Evolutionary conservation across 2,329 filamentous ascomycete genomes (phyloP).

Genomic region (Cordyceps farinosa): DNA sequence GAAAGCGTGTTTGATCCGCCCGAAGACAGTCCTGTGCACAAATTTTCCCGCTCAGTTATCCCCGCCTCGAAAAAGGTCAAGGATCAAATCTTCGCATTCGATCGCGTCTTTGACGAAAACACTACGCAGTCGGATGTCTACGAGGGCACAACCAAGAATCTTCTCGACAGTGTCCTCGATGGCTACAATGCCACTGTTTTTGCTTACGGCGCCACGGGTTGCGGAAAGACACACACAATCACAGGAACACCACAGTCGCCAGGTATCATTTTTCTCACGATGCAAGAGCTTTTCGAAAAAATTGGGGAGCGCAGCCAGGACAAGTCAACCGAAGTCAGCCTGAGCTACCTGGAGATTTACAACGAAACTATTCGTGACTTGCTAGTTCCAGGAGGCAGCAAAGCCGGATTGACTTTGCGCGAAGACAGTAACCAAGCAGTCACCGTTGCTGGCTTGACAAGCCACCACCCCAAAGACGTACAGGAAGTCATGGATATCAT

Average conservation of each 20-base stretch:
- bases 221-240: conserved; percentile 98
- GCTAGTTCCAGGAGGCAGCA: conserved; percentile 78
- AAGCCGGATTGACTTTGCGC: conserved; percentile 81
- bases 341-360: conserved; percentile 98
- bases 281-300: conserved; percentile 98
- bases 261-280: conserved; percentile 97
- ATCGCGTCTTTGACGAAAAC: conserved; percentile 95
- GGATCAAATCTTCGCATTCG: conserved; percentile 96
- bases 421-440: conserved; percentile 94
- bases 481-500: conserved; percentile 99
- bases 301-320: conserved; percentile 83
- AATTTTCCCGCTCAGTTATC: conserved; percentile 77
- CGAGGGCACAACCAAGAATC: conserved; percentile 80
- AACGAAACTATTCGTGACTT: conserved; percentile 98
- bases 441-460: conserved; percentile 84
- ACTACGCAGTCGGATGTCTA: conserved; percentile 90
- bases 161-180: conserved; percentile 94
- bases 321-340: conserved; percentile 82
- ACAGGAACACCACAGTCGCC: conserved; percentile 87
- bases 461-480: conserved; percentile 85
- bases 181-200: conserved; percentile 99
- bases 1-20: conserved; percentile 91
- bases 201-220: conserved; percentile 95
- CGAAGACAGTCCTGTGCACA: conserved; percentile 87
- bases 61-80: conserved; percentile 88